Base-by-base conservation (phyloP, 352 stramenopile genomes). In the Aphanomyces stellatus region DNA sequence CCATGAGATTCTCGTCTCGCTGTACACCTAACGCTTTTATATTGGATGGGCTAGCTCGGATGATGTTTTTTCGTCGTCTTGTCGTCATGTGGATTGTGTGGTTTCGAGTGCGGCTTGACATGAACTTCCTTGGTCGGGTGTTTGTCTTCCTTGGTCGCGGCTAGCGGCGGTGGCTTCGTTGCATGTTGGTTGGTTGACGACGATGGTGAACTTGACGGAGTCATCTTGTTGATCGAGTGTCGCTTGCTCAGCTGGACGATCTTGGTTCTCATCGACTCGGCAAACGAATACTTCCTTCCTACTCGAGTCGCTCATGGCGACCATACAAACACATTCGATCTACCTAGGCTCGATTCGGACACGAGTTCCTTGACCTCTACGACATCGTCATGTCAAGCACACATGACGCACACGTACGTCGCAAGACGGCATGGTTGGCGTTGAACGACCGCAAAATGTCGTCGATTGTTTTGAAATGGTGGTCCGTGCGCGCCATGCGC, bases 381-480 rank as follows among this genome's bases (percentile, higher is more conserved):
- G 19, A 15, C 10, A 19, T 30, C 1, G 0, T 1, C 17, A 53
- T 28, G 46, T 53, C 46, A 53, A 53, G 25, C 7, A 22, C 10
- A 28, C 37, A 46, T 46, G 46, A 19, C 17, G 25, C n/a, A 37
- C 22, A 37, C 49, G 49, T 57, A 57, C 49, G 49, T 30, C 49
- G 49, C 22, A 57, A 30, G 19, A 57, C 49, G 11, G 49, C 49
- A n/a, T 57, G 49, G 49, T 57, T 57, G n/a, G 25, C 25, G 33
- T 57, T 57, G 19, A 57, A 57, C 19, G 19, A 22, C 19, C 30
- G 49, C 49, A 57, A 57, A n/a, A 57, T 57, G 49, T 57, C 49
- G 30, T 57, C 49, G 19, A 57, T 57, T 22, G 19, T 34, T n/a
- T 57, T 57, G 27, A 57, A 57, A 34, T 57, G 30, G 25, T 30